Conservation (phyloP, 345 rosid genomes). For the Eutrema yunnanense region DNA sequence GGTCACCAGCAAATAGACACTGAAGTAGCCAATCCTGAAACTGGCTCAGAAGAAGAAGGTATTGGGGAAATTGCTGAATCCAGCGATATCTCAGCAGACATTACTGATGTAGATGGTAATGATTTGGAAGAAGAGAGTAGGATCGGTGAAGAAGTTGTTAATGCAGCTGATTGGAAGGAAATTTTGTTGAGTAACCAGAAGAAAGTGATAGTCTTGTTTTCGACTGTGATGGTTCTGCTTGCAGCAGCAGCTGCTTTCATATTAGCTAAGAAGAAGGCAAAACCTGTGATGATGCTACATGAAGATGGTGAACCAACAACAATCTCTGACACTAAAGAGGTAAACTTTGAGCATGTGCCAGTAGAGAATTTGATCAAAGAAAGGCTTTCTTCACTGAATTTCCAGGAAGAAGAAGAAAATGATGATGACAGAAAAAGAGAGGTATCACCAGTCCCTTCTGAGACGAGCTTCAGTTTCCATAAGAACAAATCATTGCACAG, state of each 20-base stretch:
- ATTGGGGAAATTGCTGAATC: background rate
- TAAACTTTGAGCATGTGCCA: constrained; percentile 3
- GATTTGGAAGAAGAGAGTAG: constrained; percentile 24
- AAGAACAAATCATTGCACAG: constrained; percentile 33
- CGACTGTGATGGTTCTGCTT: constrained; percentile 35
- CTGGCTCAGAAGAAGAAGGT: constrained; percentile 2
- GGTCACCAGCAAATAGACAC: background rate
- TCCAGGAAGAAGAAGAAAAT: constrained; percentile 34
- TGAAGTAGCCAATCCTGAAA: background rate
- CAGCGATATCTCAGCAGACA: constrained; percentile 13
- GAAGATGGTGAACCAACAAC: constrained; percentile 16
- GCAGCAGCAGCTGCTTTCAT: constrained; percentile 34
- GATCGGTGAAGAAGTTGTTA: constrained; percentile 11
- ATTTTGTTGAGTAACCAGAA: background rate
- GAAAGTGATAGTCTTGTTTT: constrained; percentile 24
- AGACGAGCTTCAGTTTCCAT: constrained; percentile 48
- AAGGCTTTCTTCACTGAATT: constrained; percentile 30
- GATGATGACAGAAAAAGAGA: constrained; percentile 22
- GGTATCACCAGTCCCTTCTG: constrained; percentile 16
- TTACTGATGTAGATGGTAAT: background rate
- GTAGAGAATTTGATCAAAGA: constrained; percentile 23
- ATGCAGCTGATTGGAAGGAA: background rate
- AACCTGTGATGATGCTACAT: constrained; percentile 2
- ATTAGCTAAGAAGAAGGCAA: constrained; percentile 32
- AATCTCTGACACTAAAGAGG: background rate